Base-by-base conservation (phyloP, 2,329 filamentous ascomycete species). In the Chalaropsis thielavioides region DNA sequence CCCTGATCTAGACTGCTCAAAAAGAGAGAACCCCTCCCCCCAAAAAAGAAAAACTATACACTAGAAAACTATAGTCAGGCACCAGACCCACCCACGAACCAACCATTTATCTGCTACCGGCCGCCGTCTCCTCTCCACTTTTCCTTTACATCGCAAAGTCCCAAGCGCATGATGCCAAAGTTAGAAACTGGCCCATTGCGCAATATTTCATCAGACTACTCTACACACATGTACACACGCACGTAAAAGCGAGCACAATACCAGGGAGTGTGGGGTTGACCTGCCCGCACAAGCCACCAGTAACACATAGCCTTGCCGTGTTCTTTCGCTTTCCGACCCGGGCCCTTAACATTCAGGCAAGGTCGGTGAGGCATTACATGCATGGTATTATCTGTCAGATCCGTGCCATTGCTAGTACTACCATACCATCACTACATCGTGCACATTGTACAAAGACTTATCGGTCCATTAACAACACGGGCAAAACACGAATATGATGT, bases 281-380 rank as follows among this genome's bases (percentile, higher is more conserved):
- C 51, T 38, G 51, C 6, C 51, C 24, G 51, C 51, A 56, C 51
- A 35, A 56, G 51, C 54, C 54, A 58, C n/a, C 27, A 35, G 27
- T 8, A 38, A 58, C 54, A 58, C 27, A 10, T 38, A 31, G 27
- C 51, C 51, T 31, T 27, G 54, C 54, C 54, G 31, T 38, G 19
- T 15, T 58, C 27, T 58, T 58, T 27, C 46, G 22, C 31, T 58
- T 58, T 31, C 17, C 54, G 27, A 19, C 27, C 54, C 31, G 27
- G 24, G 54, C 24, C 17, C 54, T 58, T 19, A 38, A 58, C n/a
- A 27, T 17, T 58, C 54, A 58, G 54, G 54, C 38, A 35, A 15
- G 31, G 54, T 35, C 17, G 27, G 54, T 58, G 54, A 58, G 54
- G 54, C 54, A 58, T 58, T 58, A 58, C 54, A 31, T 58, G 54